phyloP scores from a whole-genome alignment of 139 green algal species.

The Monoraphidium neglectum region DNA sequence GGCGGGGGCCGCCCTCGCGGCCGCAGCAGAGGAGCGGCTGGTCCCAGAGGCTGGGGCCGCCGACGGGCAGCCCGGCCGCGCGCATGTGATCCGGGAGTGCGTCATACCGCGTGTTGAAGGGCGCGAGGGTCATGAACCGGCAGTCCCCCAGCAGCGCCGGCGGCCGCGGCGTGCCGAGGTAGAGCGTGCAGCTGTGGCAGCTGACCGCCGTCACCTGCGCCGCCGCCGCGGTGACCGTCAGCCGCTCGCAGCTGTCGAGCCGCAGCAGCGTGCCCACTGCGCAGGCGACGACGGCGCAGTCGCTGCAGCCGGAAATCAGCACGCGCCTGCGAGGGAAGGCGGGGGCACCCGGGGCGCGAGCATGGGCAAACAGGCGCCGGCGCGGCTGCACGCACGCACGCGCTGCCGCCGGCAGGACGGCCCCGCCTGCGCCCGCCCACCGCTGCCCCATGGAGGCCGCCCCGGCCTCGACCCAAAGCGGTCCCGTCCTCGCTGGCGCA shows the following conservation, averaged over 20 bases:
- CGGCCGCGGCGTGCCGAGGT: constrained; percentile 72
- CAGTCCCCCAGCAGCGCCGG: constrained; percentile 77
- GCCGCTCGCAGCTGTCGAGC: constrained; percentile 81
- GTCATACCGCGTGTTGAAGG: constrained; percentile 80
- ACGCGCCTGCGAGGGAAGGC: too few species aligned
- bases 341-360: too few species aligned
- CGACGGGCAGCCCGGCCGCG: constrained; percentile 55
- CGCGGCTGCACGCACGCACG: too few species aligned
- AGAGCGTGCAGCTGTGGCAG: constrained; percentile 86
- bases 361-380: too few species aligned
- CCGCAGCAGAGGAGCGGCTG: constrained; percentile 26
- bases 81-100: constrained; percentile 47
- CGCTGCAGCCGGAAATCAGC: constrained; percentile 73
- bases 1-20: background rate
- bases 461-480: too few species aligned
- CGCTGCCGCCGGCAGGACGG: too few species aligned
- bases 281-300: constrained; percentile 82
- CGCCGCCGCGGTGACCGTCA: constrained; percentile 64
- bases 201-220: constrained; percentile 58
- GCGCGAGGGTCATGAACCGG: constrained; percentile 80
- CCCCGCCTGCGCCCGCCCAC: too few species aligned
- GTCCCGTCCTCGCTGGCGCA: too few species aligned
- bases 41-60: constrained; percentile 70
- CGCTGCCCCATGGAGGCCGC: too few species aligned
- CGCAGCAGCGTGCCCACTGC: constrained; percentile 68